Conservation (phyloP, 768 basidiomycete species). For the Rhizopogon vesiculosus region DNA sequence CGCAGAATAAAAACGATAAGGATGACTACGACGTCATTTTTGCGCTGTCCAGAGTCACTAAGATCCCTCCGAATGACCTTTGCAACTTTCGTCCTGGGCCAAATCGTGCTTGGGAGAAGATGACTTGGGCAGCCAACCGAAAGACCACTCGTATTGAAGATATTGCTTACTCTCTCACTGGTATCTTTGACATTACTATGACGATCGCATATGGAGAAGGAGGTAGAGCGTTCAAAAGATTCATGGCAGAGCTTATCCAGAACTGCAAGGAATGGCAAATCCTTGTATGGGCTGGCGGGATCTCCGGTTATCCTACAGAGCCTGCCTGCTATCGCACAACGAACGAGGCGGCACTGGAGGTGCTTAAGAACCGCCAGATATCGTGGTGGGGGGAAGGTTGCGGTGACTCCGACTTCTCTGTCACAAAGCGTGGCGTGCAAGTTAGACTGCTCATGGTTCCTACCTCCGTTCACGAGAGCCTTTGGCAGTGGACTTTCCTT, state of each 20-base stretch:
- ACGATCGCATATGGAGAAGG: slow-evolving; percentile 14
- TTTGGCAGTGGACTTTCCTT: slow-evolving; percentile 1
- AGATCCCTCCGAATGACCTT: slow-evolving; percentile 2
- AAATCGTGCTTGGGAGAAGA: slow-evolving; percentile 1
- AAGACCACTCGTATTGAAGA: slow-evolving; percentile 14
- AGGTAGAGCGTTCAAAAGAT: slow-evolving; percentile 9
- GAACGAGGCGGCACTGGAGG: background rate
- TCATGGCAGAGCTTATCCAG: slow-evolving; percentile 4
- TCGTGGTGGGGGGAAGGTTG: background rate
- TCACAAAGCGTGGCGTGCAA: slow-evolving; percentile 5
- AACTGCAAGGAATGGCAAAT: slow-evolving; percentile 7
- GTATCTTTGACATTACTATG: slow-evolving; percentile 10
- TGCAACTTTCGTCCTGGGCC: background rate
- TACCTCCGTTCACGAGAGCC: background rate
- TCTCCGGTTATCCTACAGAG: background rate
- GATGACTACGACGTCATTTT: background rate
- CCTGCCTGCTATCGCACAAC: background rate
- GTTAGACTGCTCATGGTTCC: background rate
- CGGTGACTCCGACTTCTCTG: background rate
- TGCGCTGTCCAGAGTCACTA: background rate
- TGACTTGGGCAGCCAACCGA: slow-evolving; percentile 11
- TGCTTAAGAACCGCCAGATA: background rate
- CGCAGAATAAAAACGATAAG: background rate
- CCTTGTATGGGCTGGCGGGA: slow-evolving; percentile 2
- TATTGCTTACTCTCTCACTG: slow-evolving; percentile 12